Evolutionary conservation across 1,284 basidiomycete species (phyloP), one percentile per base, ranked within the genome.

Genomic region (Phenoliferia sp.): DNA sequence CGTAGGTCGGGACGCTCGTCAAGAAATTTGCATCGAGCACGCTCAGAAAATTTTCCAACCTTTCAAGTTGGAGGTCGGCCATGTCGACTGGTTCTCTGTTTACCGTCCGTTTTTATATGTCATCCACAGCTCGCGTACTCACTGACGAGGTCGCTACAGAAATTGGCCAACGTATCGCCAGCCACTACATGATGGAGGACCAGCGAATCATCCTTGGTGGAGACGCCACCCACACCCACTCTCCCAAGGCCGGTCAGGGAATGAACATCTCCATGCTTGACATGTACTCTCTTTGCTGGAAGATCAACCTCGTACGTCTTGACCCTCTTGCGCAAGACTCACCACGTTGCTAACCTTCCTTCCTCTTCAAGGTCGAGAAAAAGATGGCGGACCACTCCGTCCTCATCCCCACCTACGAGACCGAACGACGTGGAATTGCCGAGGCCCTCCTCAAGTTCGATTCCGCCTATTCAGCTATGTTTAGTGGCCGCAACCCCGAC

Each of bases 171-270:
- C 69, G 74, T 35, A 72, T 74, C 65, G 76, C 75, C 34, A 73
- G 70, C 4, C 71, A 72, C 61, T 76, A 77, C 64, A 75, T 73
- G 6, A 71, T 76, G 31, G 76, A 76, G 52, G 65, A 76, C n/a
- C n/a, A n/a, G 36, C 69, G 78, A 36, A 77, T 81, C 68, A 76
- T 80, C 67, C 72, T 81, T 32, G 79, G 77, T 28, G 80, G 80
- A 39, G 80, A 81, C 67, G 80, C 80, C 7, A 80, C 79, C 63
- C 80, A 80, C 74, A 80, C 80, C 9, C 80, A 81, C 72, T 78
- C 77, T 31, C 80, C 80, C 34, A 81, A 81, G 74, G 79, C 74
- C 74, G 68, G 79, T 60, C 72, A 77, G 75, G 74, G 78, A 56
- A 31, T 34, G 59, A 36, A 59, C 74, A 80, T 80, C 61, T 78